Conservation (phyloP, 768 basidiomycete species). For the Phylloporus sp. region DNA sequence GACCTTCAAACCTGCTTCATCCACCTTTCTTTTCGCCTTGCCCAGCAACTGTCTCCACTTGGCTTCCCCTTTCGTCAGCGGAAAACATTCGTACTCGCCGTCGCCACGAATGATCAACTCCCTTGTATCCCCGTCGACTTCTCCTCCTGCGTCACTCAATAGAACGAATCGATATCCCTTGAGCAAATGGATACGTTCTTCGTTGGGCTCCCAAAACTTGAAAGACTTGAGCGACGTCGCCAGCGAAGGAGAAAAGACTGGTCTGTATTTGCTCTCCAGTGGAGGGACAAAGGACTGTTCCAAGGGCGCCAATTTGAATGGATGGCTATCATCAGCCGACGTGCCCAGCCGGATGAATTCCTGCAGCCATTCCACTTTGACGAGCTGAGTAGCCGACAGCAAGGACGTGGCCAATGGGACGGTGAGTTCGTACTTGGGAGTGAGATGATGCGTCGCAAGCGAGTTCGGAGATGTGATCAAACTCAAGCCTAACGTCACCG, state of each 20-base stretch:
- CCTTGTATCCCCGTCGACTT: slow-evolving; percentile 43
- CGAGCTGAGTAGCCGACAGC: slow-evolving; percentile 52
- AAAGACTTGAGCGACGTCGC: slow-evolving; percentile 43
- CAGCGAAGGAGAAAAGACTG: slow-evolving; percentile 49
- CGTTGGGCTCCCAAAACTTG: slow-evolving; percentile 64
- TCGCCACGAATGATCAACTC: slow-evolving; percentile 54
- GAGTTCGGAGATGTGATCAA: slow-evolving; percentile 41
- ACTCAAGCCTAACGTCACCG: slow-evolving; percentile 42
- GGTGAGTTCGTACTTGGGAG: slow-evolving; percentile 44
- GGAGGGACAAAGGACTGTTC: slow-evolving; percentile 53
- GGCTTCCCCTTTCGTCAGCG: slow-evolving; percentile 42
- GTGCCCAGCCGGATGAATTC: slow-evolving; percentile 53
- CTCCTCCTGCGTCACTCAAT: slow-evolving; percentile 50
- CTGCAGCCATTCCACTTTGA: slow-evolving; percentile 62
- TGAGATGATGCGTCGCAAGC: slow-evolving; percentile 62
- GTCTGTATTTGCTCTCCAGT: slow-evolving; percentile 49
- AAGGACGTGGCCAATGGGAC: slow-evolving; percentile 53
- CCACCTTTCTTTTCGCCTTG: slow-evolving; percentile 46
- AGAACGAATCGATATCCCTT: slow-evolving; percentile 53
- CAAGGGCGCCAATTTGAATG: slow-evolving; percentile 34
- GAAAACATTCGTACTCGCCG: slow-evolving; percentile 60
- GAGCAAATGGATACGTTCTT: slow-evolving; percentile 55
- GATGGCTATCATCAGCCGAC: slow-evolving; percentile 30
- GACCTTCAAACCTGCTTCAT: slow-evolving; percentile 40
- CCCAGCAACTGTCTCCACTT: slow-evolving; percentile 51